Evolutionary conservation across 2,329 filamentous ascomycete species (phyloP).

Genomic region (Exophiala dermatitidis): DNA sequence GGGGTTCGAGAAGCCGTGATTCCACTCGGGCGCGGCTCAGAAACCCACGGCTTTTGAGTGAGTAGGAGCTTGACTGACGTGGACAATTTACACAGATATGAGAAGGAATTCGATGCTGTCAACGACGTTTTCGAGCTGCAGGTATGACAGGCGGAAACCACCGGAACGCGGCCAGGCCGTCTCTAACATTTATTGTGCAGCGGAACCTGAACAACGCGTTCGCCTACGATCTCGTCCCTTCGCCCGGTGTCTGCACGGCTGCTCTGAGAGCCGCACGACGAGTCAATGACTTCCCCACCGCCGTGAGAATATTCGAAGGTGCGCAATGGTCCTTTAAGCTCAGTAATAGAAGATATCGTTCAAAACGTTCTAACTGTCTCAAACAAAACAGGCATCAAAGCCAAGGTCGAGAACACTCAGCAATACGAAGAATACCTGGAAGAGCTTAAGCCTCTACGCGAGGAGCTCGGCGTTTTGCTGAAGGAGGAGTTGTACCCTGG

Average conservation of each 20-base stretch:
- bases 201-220: conserved; percentile 99
- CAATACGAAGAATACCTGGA: conserved; percentile 89
- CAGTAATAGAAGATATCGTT: not conserved
- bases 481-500: conserved; percentile 88
- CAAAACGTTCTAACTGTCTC: conserved; percentile 4
- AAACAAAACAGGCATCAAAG: conserved; percentile 72
- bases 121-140: conserved; percentile 99
- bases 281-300: conserved; percentile 97
- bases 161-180: not conserved
- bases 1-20: not conserved
- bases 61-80: conserved; percentile 30
- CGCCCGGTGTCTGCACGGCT: conserved; percentile 79
- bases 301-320: conserved; percentile 98
- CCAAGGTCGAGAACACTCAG: conserved; percentile 96
- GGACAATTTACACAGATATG: conserved; percentile 60
- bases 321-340: conserved; percentile 32
- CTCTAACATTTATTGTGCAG: conserved; percentile 37
- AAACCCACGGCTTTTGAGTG: too few species aligned
- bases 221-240: conserved; percentile 98
- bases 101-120: conserved; percentile 97
- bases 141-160: conserved; percentile 48
- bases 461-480: conserved; percentile 84
- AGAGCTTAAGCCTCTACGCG: conserved; percentile 83
- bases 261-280: conserved; percentile 88
- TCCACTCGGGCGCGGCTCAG: too few species aligned